Percentiles rank a stretch among this genome's conserved stretches.
These are phyloP conservation scores for Xylaria hypoxylon DNA, from an alignment of 2,329 filamentous ascomycete species.

Conservation along the genomic window DNA sequence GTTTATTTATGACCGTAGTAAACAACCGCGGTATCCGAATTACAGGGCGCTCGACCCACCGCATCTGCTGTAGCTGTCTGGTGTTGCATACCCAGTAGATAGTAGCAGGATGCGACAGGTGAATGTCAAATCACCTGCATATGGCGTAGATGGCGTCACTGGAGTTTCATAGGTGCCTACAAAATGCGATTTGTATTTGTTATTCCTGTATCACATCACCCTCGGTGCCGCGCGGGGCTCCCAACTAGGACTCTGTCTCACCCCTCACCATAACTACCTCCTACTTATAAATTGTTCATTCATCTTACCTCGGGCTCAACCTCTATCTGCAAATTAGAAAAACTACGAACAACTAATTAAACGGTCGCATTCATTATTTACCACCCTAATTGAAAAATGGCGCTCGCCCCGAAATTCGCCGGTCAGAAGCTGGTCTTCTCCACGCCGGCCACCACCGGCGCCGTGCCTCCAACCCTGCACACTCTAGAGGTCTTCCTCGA, in stretches of 20 bases:
- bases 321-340: constrained; percentile 2
- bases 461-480: constrained; percentile 62
- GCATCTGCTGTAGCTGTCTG: too few species aligned
- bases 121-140: constrained; percentile 38
- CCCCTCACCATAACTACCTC: constrained; percentile 3
- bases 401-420: constrained; percentile 80
- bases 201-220: constrained; percentile 4
- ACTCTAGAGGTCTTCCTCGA: constrained; percentile 80
- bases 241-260: too few species aligned
- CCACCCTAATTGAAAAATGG: constrained; percentile 63
- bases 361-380: too few species aligned
- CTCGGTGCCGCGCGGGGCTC: constrained; percentile 15
- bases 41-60: constrained; percentile 1
- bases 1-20: too few species aligned
- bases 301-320: constrained; percentile 13
- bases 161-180: constrained; percentile 21
- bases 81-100: not conserved
- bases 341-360: not conserved
- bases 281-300: constrained; percentile 2
- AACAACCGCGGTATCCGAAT: not conserved
- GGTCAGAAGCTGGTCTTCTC: constrained; percentile 73
- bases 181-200: constrained; percentile 11
- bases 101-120: constrained; percentile 3
- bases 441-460: constrained; percentile 50
- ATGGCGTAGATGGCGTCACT: constrained; percentile 39